Evolutionary conservation across 2,329 filamentous ascomycete species (phyloP), one percentile per base, ranked within the genome.

Genomic region (Sporothrix variecibatus): DNA sequence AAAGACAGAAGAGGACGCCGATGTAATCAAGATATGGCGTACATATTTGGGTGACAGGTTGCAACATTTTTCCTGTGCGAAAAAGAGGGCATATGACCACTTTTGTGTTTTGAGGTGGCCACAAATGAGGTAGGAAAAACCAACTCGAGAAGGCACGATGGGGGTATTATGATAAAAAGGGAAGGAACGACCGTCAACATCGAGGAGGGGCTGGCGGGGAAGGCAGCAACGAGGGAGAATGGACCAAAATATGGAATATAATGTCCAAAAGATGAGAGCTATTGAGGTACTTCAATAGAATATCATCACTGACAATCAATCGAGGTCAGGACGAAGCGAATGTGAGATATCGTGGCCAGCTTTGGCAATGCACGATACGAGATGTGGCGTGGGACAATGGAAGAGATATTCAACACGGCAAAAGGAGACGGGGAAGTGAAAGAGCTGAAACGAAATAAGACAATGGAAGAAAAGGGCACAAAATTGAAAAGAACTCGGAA

Each of bases 141-240:
- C 51, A 28, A 26, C 49, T 34, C 2, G 8, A 60, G 69, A 72
- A 56, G 69, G 49, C 6, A 23, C 34, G 51, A 46, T 51, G 31
- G 20, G 17, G 26, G 4, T 49, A 11, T 31, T 15, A 68, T 51
- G 7, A 68, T 23, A 51, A 51, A 68, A 4, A 68, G 0, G 67
- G 67, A 56, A 69, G n/a, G 67, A 69, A 20, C 67, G 67, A 53
- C 67, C 26, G 46, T 31, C 43, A 34, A 56, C 28, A 38, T 46
- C 2, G 62, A 7, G 3, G 20, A 12, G 26, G 17, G 26, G 65
- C n/a, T 5, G 28, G 28, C 46, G 46, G 46, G 46, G 67, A n/a
- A 38, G 67, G 62, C 28, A 69, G 46, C 28, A 56, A 26, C 20
- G 28, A 6, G 17, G 11, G 17, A 53, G 4, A 6, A 34, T 15